phyloP scores from a whole-genome alignment of 2,329 filamentous ascomycete species.

The Colletotrichum sp. region DNA sequence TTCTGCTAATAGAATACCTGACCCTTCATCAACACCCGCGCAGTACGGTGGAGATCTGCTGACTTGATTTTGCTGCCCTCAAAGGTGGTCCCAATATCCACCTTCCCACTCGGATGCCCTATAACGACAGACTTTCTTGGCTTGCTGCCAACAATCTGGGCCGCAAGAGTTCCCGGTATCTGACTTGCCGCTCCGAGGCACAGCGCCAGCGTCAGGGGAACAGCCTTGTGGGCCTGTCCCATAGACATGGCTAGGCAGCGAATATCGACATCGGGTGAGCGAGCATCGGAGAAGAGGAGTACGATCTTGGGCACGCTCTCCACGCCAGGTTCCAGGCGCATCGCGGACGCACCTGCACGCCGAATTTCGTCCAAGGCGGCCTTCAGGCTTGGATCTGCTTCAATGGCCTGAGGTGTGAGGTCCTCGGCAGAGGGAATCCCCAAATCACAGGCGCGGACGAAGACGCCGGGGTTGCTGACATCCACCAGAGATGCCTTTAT shows the following conservation, averaged over 20 bases:
- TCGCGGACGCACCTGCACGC: slow-evolving; percentile 37
- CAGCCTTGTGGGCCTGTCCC: slow-evolving; percentile 48
- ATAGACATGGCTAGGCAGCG: slow-evolving; percentile 52
- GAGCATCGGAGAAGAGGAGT: slow-evolving; percentile 40
- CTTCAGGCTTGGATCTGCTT: slow-evolving; percentile 34
- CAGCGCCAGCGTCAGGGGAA: slow-evolving; percentile 44
- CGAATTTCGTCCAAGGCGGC: slow-evolving; percentile 39
- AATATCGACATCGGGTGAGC: slow-evolving; percentile 38
- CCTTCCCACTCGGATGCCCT: slow-evolving; percentile 49
- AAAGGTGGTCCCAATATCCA: slow-evolving; percentile 50
- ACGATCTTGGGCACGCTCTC: slow-evolving; percentile 51
- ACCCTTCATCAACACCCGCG: slow-evolving; percentile 54
- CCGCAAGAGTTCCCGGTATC: slow-evolving; percentile 45
- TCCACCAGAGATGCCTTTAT: slow-evolving; percentile 44
- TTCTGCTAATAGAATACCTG: slow-evolving; percentile 46
- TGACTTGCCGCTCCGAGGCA: slow-evolving; percentile 43
- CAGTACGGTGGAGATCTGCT: slow-evolving; percentile 51
- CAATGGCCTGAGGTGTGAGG: slow-evolving; percentile 31
- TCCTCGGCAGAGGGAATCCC: slow-evolving; percentile 22
- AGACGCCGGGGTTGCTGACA: slow-evolving; percentile 46
- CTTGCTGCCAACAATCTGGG: slow-evolving; percentile 29
- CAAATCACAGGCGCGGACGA: slow-evolving; percentile 37
- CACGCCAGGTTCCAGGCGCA: slow-evolving; percentile 42
- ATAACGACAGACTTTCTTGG: slow-evolving; percentile 39
- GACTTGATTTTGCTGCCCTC: slow-evolving; percentile 44